A percentile compares a stretch with the other conserved stretches of the same genome.
phyloP scores from a whole-genome alignment of 2,329 filamentous ascomycete species.

The Diaporthe ilicicola region DNA sequence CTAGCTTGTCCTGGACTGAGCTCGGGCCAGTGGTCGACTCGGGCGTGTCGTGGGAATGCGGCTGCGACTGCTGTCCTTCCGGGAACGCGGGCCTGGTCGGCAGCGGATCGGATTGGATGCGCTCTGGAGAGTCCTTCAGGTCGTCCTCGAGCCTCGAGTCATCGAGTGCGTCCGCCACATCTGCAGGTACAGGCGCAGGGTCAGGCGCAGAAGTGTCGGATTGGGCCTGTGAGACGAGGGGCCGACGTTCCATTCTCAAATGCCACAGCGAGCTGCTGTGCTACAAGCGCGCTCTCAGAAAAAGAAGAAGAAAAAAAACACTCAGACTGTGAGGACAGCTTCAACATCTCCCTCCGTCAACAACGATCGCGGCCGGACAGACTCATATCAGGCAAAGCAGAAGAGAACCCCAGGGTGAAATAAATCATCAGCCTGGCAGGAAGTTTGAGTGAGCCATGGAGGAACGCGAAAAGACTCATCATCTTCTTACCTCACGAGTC shows the following conservation, averaged over 20 bases:
- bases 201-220: slow-evolving; percentile 1
- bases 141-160: slow-evolving; percentile 24
- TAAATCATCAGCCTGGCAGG: background rate
- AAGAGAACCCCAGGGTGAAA: background rate
- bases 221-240: slow-evolving; percentile 3
- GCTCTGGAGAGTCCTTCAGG: slow-evolving; percentile 22
- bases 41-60: background rate
- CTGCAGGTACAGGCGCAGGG: slow-evolving; percentile 9
- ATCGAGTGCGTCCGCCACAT: slow-evolving; percentile 22
- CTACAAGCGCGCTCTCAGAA: background rate
- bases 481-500: background rate
- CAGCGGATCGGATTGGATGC: slow-evolving; percentile 26
- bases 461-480: background rate
- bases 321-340: background rate
- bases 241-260: slow-evolving; percentile 25
- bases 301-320: no score
- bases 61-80: background rate
- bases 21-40: background rate
- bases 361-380: background rate
- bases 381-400: background rate
- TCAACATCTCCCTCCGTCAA: slow-evolving; percentile 9
- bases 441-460: background rate
- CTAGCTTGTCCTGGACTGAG: slow-evolving; percentile 16
- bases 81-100: slow-evolving; percentile 12
- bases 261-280: no score